Conservation (phyloP, 352 stramenopile genomes). For the Phytophthora palmivora region DNA sequence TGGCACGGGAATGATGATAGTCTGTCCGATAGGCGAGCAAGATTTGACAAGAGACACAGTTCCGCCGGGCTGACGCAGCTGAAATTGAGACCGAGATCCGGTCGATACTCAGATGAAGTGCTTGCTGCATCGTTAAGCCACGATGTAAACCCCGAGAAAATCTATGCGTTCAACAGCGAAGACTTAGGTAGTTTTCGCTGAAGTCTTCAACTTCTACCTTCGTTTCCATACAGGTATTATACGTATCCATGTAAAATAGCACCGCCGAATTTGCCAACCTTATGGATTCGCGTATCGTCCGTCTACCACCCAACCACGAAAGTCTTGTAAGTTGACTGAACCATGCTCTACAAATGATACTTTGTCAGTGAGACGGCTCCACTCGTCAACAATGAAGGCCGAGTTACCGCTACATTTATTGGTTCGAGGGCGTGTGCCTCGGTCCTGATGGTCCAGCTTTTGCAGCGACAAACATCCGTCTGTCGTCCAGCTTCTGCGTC, state of each 20-base stretch:
- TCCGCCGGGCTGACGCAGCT: slow-evolving; percentile 9
- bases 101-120: not conserved
- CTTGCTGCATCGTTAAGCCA: too few species aligned
- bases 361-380: slow-evolving; percentile 22
- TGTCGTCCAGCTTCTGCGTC: slow-evolving; percentile 14
- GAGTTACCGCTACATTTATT: slow-evolving; percentile 20
- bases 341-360: slow-evolving; percentile 11
- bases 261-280: too few species aligned
- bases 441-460: slow-evolving; percentile 18
- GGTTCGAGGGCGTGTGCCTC: slow-evolving; percentile 26
- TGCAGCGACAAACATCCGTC: slow-evolving; percentile 4
- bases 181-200: not conserved
- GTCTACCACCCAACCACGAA: slow-evolving; percentile 9
- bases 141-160: too few species aligned
- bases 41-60: slow-evolving; percentile 26
- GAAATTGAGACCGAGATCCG: slow-evolving; percentile 7
- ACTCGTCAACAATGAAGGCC: slow-evolving; percentile 33
- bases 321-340: not conserved
- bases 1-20: slow-evolving; percentile 15
- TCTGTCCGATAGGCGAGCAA: not conserved
- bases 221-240: too few species aligned
- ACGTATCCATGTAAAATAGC: too few species aligned
- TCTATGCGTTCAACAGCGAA: not conserved
- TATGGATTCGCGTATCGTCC: too few species aligned
- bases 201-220: too few species aligned